Conservation (phyloP, 768 basidiomycete genomes). For the Trametes maxima region DNA sequence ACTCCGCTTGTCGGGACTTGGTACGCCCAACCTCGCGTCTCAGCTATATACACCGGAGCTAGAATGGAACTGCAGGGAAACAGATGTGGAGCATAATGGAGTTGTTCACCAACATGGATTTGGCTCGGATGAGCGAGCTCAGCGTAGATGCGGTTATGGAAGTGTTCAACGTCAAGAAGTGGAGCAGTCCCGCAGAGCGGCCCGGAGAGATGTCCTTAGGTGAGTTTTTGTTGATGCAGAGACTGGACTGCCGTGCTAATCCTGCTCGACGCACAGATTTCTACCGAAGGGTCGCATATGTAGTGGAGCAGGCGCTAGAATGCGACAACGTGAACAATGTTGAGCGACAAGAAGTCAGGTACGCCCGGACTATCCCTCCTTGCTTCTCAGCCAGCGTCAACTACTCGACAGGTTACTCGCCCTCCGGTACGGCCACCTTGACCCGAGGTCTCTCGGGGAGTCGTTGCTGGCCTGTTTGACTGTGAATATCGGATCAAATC, state of each 20-base stretch:
- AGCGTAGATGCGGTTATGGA: constrained; percentile 53
- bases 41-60: neutral
- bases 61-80: constrained; percentile 38
- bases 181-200: constrained; percentile 36
- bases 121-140: constrained; percentile 59
- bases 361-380: neutral
- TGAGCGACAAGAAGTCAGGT: constrained; percentile 35
- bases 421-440: constrained; percentile 56
- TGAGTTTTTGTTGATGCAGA: constrained; percentile 28
- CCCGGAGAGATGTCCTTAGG: constrained; percentile 48
- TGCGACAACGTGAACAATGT: constrained; percentile 15
- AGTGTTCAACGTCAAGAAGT: constrained; percentile 46
- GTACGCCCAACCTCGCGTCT: constrained; percentile 33
- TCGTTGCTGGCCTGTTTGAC: constrained; percentile 49
- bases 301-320: constrained; percentile 45
- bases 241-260: neutral
- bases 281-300: constrained; percentile 43
- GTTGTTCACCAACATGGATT: constrained; percentile 70
- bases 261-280: constrained; percentile 43
- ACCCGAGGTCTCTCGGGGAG: constrained; percentile 35
- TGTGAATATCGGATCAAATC: constrained; percentile 49
- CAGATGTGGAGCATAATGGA: constrained; percentile 62
- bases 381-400: constrained; percentile 18
- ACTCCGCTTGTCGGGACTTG: constrained; percentile 37
- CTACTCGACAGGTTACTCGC: constrained; percentile 49